Conservation (phyloP, 2,329 filamentous ascomycete species). For the Metarhizium humberi region DNA sequence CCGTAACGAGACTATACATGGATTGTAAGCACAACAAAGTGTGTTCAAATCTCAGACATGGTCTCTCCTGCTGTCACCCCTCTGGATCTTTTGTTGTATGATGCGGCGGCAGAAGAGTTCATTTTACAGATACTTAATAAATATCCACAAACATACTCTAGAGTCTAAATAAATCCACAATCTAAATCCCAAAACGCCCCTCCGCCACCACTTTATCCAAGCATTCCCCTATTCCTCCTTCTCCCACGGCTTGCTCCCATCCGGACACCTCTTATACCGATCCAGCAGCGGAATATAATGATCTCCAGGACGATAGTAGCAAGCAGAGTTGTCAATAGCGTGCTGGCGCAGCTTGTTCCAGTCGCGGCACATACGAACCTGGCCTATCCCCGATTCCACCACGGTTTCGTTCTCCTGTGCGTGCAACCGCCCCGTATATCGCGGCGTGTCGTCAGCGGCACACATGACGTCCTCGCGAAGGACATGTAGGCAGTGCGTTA, state of each 20-base stretch:
- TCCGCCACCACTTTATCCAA: no score
- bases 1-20: no score
- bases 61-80: no score
- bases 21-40: no score
- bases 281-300: neutral
- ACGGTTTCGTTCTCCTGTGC: constrained; percentile 1
- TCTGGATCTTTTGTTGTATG: no score
- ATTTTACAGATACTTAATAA: no score
- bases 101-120: no score
- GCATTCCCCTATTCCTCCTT: neutral
- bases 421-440: constrained; percentile 10
- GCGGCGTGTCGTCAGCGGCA: constrained; percentile 21
- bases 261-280: constrained; percentile 6
- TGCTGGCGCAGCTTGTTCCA: constrained; percentile 18
- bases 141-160: no score
- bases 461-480: constrained; percentile 20
- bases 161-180: no score
- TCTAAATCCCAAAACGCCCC: no score
- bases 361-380: constrained; percentile 17
- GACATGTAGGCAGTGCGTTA: constrained; percentile 17
- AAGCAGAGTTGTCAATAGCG: constrained; percentile 11
- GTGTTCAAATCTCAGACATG: no score
- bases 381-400: constrained; percentile 10
- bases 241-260: constrained; percentile 1
- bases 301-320: constrained; percentile 2